Base-by-base conservation (phyloP, 768 basidiomycete species). In the Porphyrellus cyaneotinctus region DNA sequence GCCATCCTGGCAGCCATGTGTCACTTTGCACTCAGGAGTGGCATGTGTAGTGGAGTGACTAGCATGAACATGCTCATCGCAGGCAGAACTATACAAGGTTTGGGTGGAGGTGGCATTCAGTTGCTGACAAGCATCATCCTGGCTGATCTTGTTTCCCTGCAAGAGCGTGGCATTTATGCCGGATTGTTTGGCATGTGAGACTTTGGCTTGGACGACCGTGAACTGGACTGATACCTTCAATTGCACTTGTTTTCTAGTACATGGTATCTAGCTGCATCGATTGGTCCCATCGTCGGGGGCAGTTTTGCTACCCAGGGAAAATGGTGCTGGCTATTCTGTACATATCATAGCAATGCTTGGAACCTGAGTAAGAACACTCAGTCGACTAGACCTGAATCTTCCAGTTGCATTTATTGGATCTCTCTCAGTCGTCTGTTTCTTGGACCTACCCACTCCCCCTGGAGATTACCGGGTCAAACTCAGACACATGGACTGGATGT, bases 251-350 rank as follows among this genome's bases (percentile, higher is more conserved):
- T 22, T 24, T 23, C 30, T 47, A 70, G 70, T 13, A 60, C 61
- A 3, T 75, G 72, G 70, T 64, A 64, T 43, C 43, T 75, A 12
- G 72, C 72, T 3, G 49, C 62, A 10, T 61, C 58, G 2, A 52
- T 70, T 6, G 72, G 69, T 3, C 74, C 74, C 10, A 51, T 72
- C 1, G 56, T 75, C 7, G 72, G 69, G 8, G 74, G 74, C 0
- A 66, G 65, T 39, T 60, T 75, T 12, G 67, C 71, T 15, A 57
- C 64, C 14, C 53, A 45, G 7, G 71, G 68, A 2, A 53, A 61
- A 24, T 76, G 75, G 74, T 57, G 74, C 44, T 76, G 75, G 74
- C 59, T 76, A 35, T 77, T 77, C 61, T 76, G 75, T 76, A 28
- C 31, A 61, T 49, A 1, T 37, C 11, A 17, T 37, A 6, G 13